Conservation (phyloP, 2,329 filamentous ascomycete genomes). For the Sporothrix sp. region DNA sequence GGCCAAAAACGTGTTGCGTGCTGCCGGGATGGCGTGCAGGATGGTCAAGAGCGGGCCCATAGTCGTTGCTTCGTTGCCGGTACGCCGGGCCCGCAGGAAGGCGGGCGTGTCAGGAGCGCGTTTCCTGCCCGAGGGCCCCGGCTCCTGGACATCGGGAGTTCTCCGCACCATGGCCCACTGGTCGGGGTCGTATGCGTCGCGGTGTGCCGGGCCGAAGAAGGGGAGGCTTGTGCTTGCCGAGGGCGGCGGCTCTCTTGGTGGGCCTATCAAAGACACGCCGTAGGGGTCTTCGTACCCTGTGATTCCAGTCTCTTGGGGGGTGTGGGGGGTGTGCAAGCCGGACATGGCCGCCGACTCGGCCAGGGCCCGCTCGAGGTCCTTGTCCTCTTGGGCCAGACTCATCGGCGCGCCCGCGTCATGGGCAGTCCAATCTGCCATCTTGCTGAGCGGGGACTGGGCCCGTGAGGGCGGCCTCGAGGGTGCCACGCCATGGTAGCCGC, state of each 20-base stretch:
- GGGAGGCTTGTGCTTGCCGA: slow-evolving; percentile 24
- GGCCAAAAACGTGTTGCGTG: slow-evolving; percentile 44
- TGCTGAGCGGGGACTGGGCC: slow-evolving; percentile 47
- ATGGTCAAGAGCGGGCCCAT: slow-evolving; percentile 49
- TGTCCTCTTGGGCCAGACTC: slow-evolving; percentile 38
- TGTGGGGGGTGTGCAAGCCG: slow-evolving; percentile 35
- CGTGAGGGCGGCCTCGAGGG: slow-evolving; percentile 55
- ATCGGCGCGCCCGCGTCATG: slow-evolving; percentile 18
- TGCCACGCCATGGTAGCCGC: slow-evolving; percentile 34
- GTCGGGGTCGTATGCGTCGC: slow-evolving; percentile 42
- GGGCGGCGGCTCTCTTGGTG: too few species aligned
- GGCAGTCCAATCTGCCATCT: slow-evolving; percentile 38
- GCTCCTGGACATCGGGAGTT: slow-evolving; percentile 27
- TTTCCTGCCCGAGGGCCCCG: slow-evolving; percentile 35
- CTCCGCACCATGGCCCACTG: slow-evolving; percentile 51
- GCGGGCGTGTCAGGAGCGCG: slow-evolving; percentile 36
- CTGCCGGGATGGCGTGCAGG: slow-evolving; percentile 48
- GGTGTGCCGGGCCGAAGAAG: slow-evolving; percentile 51
- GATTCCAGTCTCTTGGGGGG: slow-evolving; percentile 43
- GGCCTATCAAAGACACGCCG: too few species aligned
- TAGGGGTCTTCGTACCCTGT: slow-evolving; percentile 14
- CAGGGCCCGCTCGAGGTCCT: slow-evolving; percentile 46
- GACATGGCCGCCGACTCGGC: slow-evolving; percentile 46
- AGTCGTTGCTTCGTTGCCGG: slow-evolving; percentile 27
- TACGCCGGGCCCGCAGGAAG: slow-evolving; percentile 37